Evolutionary conservation across 768 basidiomycete species (phyloP).

Genomic region (Tephrocybe sp.): DNA sequence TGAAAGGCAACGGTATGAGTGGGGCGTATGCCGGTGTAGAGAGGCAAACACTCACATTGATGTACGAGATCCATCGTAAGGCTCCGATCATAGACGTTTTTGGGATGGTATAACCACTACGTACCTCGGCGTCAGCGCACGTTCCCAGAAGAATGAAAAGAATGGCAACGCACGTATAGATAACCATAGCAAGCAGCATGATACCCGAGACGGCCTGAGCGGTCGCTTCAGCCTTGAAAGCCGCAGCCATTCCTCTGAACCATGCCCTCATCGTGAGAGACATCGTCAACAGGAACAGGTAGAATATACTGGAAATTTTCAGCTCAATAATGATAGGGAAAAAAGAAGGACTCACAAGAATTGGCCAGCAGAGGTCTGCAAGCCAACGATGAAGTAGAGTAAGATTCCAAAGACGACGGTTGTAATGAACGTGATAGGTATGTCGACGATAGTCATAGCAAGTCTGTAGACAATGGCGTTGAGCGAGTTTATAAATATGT

Average conservation of each 20-base stretch:
- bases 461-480: conserved; percentile 43
- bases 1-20: conserved; percentile 26
- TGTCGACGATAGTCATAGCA: conserved; percentile 60
- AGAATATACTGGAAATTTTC: conserved; percentile 44
- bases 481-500: neutral
- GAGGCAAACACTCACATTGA: conserved; percentile 43
- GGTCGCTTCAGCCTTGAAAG: conserved; percentile 56
- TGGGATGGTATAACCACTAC: conserved; percentile 57
- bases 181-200: conserved; percentile 50
- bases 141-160: neutral
- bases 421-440: conserved; percentile 54
- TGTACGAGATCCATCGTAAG: conserved; percentile 64
- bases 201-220: conserved; percentile 55
- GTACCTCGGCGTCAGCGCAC: neutral
- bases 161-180: conserved; percentile 46
- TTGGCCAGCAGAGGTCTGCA: conserved; percentile 54
- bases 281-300: conserved; percentile 57
- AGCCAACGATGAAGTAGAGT: conserved; percentile 61
- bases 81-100: conserved; percentile 66
- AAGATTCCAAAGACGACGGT: conserved; percentile 45
- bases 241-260: conserved; percentile 70
- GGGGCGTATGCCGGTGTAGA: neutral
- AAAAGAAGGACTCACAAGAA: conserved; percentile 56
- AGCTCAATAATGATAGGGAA: neutral
- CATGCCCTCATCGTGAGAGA: conserved; percentile 71